A percentile compares a stretch with the other conserved stretches of the same genome.
Evolutionary conservation across 352 stramenopile species (phyloP).

Genomic region (Phytopythium sindhum): DNA sequence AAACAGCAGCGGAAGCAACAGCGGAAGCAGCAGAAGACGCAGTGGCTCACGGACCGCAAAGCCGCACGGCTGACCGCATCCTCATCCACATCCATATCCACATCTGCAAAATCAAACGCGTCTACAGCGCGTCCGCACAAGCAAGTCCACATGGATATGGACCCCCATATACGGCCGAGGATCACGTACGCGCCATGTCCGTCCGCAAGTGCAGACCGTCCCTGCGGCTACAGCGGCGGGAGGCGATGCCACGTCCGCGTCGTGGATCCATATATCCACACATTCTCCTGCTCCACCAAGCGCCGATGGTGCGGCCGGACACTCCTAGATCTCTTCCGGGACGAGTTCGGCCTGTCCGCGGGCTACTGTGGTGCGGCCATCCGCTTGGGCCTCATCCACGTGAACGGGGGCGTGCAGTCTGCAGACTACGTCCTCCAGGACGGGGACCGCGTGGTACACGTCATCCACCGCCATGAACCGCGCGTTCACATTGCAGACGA

Average conservation of each 20-base stretch:
- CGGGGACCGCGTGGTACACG: conserved; percentile 88
- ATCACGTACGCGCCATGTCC: conserved; percentile 1
- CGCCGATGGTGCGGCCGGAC: conserved; percentile 81
- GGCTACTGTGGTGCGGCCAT: conserved; percentile 70
- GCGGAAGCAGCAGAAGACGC: conserved; percentile 39
- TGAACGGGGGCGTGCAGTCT: conserved; percentile 65
- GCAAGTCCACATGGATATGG: too few relatives aligned
- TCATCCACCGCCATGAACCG: conserved; percentile 93
- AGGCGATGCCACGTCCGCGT: conserved; percentile 34
- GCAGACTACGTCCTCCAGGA: conserved; percentile 68
- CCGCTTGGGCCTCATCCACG: conserved; percentile 75
- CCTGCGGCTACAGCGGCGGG: conserved; percentile 7
- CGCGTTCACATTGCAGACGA: conserved; percentile 46
- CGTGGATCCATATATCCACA: conserved; percentile 89
- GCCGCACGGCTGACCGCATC: conserved; percentile 12
- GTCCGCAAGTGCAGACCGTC: not conserved
- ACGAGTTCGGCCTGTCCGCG: conserved; percentile 45
- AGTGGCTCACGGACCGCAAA: conserved; percentile 37
- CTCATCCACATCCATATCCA: not conserved
- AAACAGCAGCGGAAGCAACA: conserved; percentile 51
- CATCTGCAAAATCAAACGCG: not conserved
- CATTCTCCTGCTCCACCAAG: conserved; percentile 91
- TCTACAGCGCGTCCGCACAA: not conserved
- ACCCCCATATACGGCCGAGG: not conserved
- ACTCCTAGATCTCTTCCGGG: conserved; percentile 82